phyloP scores from a whole-genome alignment of 2,329 filamentous ascomycete genomes.

The Epichloe sp. region DNA sequence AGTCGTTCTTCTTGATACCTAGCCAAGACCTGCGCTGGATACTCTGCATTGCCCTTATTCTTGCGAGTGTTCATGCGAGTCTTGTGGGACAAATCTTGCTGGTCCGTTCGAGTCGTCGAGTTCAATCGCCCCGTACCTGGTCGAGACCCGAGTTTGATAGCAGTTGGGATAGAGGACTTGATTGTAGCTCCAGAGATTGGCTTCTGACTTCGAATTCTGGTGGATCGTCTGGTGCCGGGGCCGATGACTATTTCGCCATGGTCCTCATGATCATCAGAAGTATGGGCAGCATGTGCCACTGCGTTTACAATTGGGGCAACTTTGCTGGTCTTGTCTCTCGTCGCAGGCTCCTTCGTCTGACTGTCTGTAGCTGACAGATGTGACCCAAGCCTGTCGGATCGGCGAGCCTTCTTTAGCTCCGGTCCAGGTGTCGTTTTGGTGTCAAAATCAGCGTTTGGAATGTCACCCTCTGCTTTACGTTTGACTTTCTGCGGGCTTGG shows the following conservation, averaged over 20 bases:
- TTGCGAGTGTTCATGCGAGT: constrained; percentile 22
- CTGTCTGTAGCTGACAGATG: neutral
- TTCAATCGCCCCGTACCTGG: constrained; percentile 9
- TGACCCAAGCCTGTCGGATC: constrained; percentile 6
- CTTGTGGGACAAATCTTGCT: constrained; percentile 20
- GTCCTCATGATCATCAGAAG: constrained; percentile 4
- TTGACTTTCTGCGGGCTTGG: constrained; percentile 20
- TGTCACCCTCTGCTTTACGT: constrained; percentile 17
- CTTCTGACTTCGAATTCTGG: constrained; percentile 17
- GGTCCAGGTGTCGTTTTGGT: constrained; percentile 11
- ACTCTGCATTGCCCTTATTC: constrained; percentile 23
- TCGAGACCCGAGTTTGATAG: constrained; percentile 19
- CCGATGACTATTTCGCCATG: constrained; percentile 8
- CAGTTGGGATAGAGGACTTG: constrained; percentile 22
- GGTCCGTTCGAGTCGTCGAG: constrained; percentile 13
- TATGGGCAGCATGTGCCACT: neutral
- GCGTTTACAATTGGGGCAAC: neutral
- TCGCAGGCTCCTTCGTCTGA: neutral
- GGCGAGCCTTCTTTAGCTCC: constrained; percentile 14
- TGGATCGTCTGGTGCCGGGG: constrained; percentile 18
- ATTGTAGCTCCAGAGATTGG: constrained; percentile 4
- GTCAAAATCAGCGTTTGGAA: constrained; percentile 10
- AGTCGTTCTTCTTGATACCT: constrained; percentile 13
- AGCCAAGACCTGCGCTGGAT: constrained; percentile 21
- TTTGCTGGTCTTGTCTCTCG: neutral